Conservation (phyloP, 306 rosid species). For the barrel medic (Medicago truncatula) region DNA sequence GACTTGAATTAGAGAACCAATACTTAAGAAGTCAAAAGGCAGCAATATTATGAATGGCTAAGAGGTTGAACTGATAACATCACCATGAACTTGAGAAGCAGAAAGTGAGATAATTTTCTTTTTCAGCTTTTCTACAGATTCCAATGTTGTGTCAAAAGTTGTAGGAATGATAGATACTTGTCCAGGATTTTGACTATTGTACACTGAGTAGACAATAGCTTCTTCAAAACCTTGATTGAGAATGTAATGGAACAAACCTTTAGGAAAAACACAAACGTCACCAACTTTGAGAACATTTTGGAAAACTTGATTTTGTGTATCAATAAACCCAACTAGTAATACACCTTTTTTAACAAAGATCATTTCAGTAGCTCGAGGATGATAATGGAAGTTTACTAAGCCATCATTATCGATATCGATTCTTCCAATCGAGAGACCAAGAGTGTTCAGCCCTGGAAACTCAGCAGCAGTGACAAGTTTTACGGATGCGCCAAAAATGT, state of each 20-base stretch:
- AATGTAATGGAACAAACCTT: conserved; percentile 71
- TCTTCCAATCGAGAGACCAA: conserved; percentile 80
- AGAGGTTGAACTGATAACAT: conserved; percentile 18
- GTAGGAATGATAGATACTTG: conserved; percentile 41
- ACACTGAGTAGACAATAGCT: conserved; percentile 66
- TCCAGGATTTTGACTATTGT: conserved; percentile 82
- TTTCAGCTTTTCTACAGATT: conserved; percentile 48
- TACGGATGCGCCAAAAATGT: conserved; percentile 51
- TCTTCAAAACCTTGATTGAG: conserved; percentile 55
- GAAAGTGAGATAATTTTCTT: conserved; percentile 47
- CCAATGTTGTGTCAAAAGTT: conserved; percentile 44
- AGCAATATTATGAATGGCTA: conserved; percentile 12
- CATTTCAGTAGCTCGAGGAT: conserved; percentile 85
- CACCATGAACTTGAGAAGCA: conserved; percentile 39
- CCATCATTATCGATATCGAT: conserved; percentile 62
- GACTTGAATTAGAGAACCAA: conserved; percentile 8
- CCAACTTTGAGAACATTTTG: conserved; percentile 55
- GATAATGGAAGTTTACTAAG: conserved; percentile 56
- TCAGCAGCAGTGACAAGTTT: conserved; percentile 64
- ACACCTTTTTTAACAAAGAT: conserved; percentile 67
- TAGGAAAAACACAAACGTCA: conserved; percentile 80
- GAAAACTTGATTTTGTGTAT: conserved; percentile 61
- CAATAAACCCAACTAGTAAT: conserved; percentile 68
- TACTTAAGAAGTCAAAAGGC: conserved; percentile 17
- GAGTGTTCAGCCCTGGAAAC: conserved; percentile 72